These are phyloP conservation scores for Puya raimondii DNA, from an alignment of 176 grass and related monocot species.

Conservation along the genomic window DNA sequence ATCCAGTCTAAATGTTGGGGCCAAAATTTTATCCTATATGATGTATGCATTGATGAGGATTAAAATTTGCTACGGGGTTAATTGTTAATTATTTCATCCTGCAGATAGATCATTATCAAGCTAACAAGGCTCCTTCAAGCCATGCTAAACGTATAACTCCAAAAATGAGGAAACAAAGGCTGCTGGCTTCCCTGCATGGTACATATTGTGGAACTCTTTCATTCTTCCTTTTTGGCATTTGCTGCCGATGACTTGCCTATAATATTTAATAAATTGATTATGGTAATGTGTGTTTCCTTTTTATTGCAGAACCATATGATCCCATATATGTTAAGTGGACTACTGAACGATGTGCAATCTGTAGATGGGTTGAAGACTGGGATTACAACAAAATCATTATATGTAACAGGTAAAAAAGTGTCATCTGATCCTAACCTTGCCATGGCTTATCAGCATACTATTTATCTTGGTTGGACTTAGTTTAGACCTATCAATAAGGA, in stretches of 20 bases:
- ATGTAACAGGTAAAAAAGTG: slow-evolving; percentile 63
- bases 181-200: slow-evolving; percentile 78
- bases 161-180: slow-evolving; percentile 88
- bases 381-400: slow-evolving; percentile 99
- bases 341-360: slow-evolving; percentile 95
- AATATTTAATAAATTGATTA: background rate
- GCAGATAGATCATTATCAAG: slow-evolving; percentile 76
- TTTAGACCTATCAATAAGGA: slow-evolving; percentile 13
- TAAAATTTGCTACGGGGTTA: slow-evolving; percentile 13
- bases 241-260: slow-evolving; percentile 7
- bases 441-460: background rate
- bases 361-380: slow-evolving; percentile 99
- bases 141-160: slow-evolving; percentile 60
- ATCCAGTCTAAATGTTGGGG: background rate
- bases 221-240: slow-evolving; percentile 4
- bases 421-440: background rate
- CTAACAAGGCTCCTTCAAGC: slow-evolving; percentile 35
- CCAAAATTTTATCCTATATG: background rate
- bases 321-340: slow-evolving; percentile 84
- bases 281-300: slow-evolving; percentile 16
- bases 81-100: slow-evolving; percentile 23
- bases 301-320: slow-evolving; percentile 79
- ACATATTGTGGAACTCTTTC: slow-evolving; percentile 7
- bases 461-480: background rate
- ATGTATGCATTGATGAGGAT: background rate